phyloP scores from a whole-genome alignment of 306 rosid species.

The Crotalaria pallida region DNA sequence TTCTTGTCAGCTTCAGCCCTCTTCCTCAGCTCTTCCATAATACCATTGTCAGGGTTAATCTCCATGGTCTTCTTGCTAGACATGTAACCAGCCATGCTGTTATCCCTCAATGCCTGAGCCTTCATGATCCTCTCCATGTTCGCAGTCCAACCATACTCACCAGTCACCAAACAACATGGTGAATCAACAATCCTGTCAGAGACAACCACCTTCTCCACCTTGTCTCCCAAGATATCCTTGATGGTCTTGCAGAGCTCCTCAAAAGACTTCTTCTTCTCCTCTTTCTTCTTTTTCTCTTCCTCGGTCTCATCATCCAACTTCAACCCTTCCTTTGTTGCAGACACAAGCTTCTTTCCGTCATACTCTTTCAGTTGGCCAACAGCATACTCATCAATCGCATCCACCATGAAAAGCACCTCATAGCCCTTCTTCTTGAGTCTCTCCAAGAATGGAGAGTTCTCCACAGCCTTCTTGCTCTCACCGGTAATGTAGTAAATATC shows the following conservation, averaged over 20 bases:
- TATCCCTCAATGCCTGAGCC: constrained; percentile 58
- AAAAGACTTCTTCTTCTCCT: constrained; percentile 51
- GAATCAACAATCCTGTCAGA: constrained; percentile 63
- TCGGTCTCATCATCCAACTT: constrained; percentile 53
- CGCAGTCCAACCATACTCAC: constrained; percentile 58
- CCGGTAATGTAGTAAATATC: constrained; percentile 59
- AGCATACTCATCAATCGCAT: constrained; percentile 55
- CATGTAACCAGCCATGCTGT: constrained; percentile 51
- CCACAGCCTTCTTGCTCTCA: constrained; percentile 59
- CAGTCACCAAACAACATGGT: constrained; percentile 62
- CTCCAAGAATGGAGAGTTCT: constrained; percentile 63
- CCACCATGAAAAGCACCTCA: constrained; percentile 64
- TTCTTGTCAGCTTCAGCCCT: constrained; percentile 54
- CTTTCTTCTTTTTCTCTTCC: constrained; percentile 48
- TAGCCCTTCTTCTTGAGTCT: constrained; percentile 56
- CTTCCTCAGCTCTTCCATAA: constrained; percentile 62
- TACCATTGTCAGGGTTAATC: constrained; percentile 59
- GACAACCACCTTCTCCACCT: constrained; percentile 43
- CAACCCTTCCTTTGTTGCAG: constrained; percentile 60
- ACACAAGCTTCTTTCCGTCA: constrained; percentile 54
- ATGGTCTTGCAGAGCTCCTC: constrained; percentile 51
- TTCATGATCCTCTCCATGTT: constrained; percentile 71
- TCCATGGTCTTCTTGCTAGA: constrained; percentile 69
- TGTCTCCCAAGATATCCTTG: constrained; percentile 51
- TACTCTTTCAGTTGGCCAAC: constrained; percentile 57